phyloP scores from a whole-genome alignment of 2,329 filamentous ascomycete genomes.

The Didymosphaeria variabile region DNA sequence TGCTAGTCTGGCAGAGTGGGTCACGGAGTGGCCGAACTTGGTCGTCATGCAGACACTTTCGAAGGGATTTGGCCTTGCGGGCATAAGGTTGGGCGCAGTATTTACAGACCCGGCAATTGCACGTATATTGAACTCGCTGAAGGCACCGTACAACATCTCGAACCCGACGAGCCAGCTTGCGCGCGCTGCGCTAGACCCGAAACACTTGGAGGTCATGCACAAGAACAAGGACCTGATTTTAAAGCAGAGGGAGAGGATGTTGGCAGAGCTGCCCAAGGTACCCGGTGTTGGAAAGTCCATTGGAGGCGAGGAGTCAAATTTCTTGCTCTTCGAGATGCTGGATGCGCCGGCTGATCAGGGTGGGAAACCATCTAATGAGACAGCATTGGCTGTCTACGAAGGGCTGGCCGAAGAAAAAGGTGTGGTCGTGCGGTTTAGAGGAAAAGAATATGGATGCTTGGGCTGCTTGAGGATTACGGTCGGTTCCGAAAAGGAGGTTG shows the following conservation, averaged over 20 bases:
- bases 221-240: slow-evolving; percentile 75
- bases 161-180: slow-evolving; percentile 87
- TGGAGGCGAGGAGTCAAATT: slow-evolving; percentile 86
- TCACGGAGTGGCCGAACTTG: slow-evolving; percentile 90
- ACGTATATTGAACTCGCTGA: slow-evolving; percentile 84
- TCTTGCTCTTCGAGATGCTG: slow-evolving; percentile 88
- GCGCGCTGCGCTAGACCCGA: slow-evolving; percentile 71
- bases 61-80: slow-evolving; percentile 95
- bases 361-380: slow-evolving; percentile 79
- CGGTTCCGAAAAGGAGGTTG: slow-evolving; percentile 87
- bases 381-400: slow-evolving; percentile 83
- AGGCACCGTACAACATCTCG: slow-evolving; percentile 95
- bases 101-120: slow-evolving; percentile 82
- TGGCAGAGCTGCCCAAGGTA: slow-evolving; percentile 76
- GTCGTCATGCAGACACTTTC: slow-evolving; percentile 99
- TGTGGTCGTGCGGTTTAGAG: slow-evolving; percentile 92
- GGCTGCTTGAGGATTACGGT: slow-evolving; percentile 93
- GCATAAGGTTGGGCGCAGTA: slow-evolving; percentile 87
- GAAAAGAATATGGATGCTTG: slow-evolving; percentile 88
- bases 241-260: slow-evolving; percentile 77
- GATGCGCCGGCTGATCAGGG: slow-evolving; percentile 63
- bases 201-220: slow-evolving; percentile 78
- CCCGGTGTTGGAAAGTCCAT: slow-evolving; percentile 81
- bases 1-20: slow-evolving; percentile 88
- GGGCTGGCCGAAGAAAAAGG: slow-evolving; percentile 83